These are phyloP conservation scores for Pelargonium australe DNA, from an alignment of 441 rosid genomes.

Conservation along the genomic window DNA sequence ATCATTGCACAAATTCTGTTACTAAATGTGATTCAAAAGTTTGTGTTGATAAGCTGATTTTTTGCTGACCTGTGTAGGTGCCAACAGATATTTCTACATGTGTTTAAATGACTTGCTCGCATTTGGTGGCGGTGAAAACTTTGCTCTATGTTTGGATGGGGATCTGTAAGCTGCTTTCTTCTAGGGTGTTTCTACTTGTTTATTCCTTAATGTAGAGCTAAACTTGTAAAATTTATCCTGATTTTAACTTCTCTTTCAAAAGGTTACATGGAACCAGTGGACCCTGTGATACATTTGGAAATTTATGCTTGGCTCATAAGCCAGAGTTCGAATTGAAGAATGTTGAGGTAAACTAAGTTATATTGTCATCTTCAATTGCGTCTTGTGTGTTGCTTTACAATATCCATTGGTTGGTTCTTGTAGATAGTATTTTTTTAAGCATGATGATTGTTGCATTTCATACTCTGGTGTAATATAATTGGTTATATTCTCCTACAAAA, in stretches of 20 bases:
- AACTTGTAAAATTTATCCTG: background rate
- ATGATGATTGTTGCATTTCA: background rate
- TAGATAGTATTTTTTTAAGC: background rate
- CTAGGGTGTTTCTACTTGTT: background rate
- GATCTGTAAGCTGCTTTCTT: constrained; percentile 64
- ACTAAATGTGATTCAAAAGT: background rate
- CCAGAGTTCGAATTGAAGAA: constrained; percentile 63
- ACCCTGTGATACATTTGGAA: constrained; percentile 78
- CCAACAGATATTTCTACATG: constrained; percentile 76
- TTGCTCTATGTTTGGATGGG: constrained; percentile 71
- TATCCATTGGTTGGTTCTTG: background rate
- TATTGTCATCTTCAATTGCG: background rate
- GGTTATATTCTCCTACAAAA: background rate
- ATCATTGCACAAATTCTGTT: background rate
- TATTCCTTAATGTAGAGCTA: background rate
- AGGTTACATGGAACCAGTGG: constrained; percentile 87
- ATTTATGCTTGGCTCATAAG: constrained; percentile 67
- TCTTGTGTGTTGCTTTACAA: background rate
- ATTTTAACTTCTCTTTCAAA: constrained; percentile 18
- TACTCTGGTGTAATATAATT: background rate
- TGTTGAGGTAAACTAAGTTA: constrained; percentile 60
- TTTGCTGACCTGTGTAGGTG: constrained; percentile 41
- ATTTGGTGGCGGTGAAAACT: constrained; percentile 82
- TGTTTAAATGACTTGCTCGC: constrained; percentile 85
- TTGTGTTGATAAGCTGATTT: constrained; percentile 15